Evolutionary conservation across 352 stramenopile species (phyloP), one percentile per base, ranked within the genome.

Genomic region (Globisporangium sylvaticum): DNA sequence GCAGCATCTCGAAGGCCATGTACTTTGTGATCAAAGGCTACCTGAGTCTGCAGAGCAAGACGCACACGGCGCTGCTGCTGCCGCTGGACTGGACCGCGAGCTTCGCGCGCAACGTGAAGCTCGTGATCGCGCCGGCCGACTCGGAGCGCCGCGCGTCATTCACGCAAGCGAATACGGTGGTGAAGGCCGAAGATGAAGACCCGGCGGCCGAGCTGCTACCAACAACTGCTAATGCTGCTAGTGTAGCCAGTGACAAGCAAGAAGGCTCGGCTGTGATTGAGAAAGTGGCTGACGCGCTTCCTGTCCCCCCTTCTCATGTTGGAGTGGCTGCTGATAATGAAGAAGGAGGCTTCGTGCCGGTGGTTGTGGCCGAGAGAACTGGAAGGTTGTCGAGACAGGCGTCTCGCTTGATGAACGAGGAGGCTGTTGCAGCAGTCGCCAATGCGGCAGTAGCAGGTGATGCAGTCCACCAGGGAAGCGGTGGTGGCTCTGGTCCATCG

Each of bases 21-120:
- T 90, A 87, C 68, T 90, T 92, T 58, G 80, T 92, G 20, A 72
- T 87, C 9, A 80, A 83, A 53, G 83, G 83, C 1, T 37, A 79
- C 27, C 62, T 92, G 53, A 7, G 46, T 29, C 25, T 68, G 0
- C 48, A 66, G 32, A 66, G 61, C 61, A 66, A 42, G 34, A 15
- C 32, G 53, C 63, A 55, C 66, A 53, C 58, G 44, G 32, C 34
- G 58, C 58, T 57, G n/a, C 7, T 37, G 6, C 37, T 65, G 10
- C 54, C 56, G 20, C 32, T 69, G 25, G 46, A 65, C 46, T 69
- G 64, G 64, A 32, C 37, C 15, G 64, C 56, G 22, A 69, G 44
- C 46, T 69, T 69, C 37, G 22, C 56, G 5, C 56, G n/a, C 24
- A 42, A 58, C 5, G 25, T 46, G 12, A 39, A 52, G 25, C 37